These are phyloP conservation scores for Leptodermis oblonga DNA, from an alignment of 257 asterid genomes.

Conservation along the genomic window DNA sequence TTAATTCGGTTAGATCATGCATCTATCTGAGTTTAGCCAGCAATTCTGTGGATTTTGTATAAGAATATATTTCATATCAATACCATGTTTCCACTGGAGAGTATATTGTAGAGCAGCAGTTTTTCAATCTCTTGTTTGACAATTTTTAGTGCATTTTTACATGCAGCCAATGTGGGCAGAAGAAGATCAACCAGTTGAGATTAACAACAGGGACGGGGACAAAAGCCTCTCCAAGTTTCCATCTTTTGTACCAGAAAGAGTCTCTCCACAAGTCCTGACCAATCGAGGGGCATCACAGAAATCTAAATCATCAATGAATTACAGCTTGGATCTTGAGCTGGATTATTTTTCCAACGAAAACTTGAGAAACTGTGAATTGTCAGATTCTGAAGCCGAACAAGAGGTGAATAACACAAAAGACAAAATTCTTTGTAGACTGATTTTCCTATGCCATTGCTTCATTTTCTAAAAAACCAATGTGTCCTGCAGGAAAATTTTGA, in stretches of 20 bases:
- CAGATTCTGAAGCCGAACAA: conserved; percentile 35
- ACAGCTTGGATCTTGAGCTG: conserved; percentile 20
- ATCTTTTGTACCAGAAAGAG: conserved; percentile 63
- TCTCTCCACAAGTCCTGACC: conserved; percentile 38
- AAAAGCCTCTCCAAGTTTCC: conserved; percentile 44
- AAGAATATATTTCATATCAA: neutral
- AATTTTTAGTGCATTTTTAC: conserved; percentile 5
- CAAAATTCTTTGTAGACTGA: conserved; percentile 29
- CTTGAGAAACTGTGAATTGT: conserved; percentile 33
- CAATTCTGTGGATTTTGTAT: neutral
- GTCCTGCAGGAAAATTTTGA: conserved; percentile 56
- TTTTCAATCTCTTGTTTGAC: conserved; percentile 6
- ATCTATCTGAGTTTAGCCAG: neutral
- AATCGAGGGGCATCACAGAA: conserved; percentile 30
- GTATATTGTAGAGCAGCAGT: neutral
- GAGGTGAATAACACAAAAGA: conserved; percentile 51
- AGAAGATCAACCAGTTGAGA: conserved; percentile 49
- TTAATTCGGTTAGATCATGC: neutral
- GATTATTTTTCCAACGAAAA: conserved; percentile 26
- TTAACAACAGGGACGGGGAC: conserved; percentile 18
- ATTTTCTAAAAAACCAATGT: conserved; percentile 10
- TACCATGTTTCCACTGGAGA: neutral
- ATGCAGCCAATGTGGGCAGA: conserved; percentile 75
- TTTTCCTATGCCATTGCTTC: conserved; percentile 27
- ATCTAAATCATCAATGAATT: conserved; percentile 19